Evolutionary conservation across 2,329 filamentous ascomycete genomes (phyloP).

Genomic region (Botrytis pseudocinerea): DNA sequence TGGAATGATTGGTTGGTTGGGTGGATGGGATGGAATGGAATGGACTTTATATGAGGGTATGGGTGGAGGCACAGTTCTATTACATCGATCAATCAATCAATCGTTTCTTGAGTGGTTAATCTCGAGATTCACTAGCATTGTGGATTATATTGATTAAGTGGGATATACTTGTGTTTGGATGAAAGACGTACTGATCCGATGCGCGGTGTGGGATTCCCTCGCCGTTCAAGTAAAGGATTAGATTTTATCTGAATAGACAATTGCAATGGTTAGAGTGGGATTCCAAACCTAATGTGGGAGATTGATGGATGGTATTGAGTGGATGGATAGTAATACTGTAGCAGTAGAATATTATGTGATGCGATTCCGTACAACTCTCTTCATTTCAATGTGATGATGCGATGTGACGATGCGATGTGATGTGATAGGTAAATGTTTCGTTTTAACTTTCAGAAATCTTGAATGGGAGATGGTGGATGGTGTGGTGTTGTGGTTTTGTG

Average conservation of each 20-base stretch:
- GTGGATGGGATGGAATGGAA: background rate
- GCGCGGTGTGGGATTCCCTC: background rate
- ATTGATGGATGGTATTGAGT: background rate
- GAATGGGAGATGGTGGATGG: too few species aligned
- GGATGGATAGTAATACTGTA: background rate
- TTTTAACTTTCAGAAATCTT: too few species aligned
- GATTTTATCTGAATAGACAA: background rate
- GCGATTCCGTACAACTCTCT: too few species aligned
- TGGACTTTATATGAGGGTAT: background rate
- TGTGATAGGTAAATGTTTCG: too few species aligned
- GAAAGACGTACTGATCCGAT: background rate
- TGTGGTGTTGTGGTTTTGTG: too few species aligned
- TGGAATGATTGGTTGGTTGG: background rate
- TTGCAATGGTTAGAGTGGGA: background rate
- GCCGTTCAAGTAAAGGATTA: background rate
- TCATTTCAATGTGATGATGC: too few species aligned
- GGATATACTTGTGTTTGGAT: background rate
- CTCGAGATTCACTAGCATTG: background rate
- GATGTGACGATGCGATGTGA: too few species aligned
- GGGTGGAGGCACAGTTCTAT: background rate
- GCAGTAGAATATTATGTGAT: background rate
- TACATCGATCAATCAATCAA: background rate
- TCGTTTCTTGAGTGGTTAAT: background rate
- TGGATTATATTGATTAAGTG: background rate
- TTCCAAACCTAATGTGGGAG: too few species aligned